phyloP scores from a whole-genome alignment of 257 asterid genomes.

The Solanum phureja region DNA sequence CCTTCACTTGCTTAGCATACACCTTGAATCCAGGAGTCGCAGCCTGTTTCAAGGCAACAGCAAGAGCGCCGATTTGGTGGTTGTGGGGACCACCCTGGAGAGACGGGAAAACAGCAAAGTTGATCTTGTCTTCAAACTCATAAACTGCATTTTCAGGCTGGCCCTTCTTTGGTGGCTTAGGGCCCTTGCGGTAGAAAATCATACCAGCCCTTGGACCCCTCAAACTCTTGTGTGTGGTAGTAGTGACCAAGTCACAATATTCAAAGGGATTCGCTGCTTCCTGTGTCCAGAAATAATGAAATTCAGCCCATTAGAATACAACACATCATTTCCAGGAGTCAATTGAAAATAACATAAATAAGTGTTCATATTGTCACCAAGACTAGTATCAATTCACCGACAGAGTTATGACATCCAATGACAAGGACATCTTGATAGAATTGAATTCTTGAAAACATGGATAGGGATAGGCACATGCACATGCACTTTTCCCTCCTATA shows the following conservation, averaged over 20 bases:
- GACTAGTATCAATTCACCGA: neutral
- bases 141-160: conserved; percentile 82
- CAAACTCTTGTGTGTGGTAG: conserved; percentile 94
- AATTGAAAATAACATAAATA: neutral
- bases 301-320: neutral
- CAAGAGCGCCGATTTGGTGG: conserved; percentile 97
- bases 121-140: conserved; percentile 92
- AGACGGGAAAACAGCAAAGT: conserved; percentile 94
- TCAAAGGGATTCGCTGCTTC: conserved; percentile 86
- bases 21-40: conserved; percentile 73
- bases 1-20: conserved; percentile 90
- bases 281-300: conserved; percentile 13
- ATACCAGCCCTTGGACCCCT: conserved; percentile 80
- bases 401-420: neutral
- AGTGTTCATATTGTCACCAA: neutral
- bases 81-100: conserved; percentile 99
- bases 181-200: conserved; percentile 45
- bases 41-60: conserved; percentile 92
- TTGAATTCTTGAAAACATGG: neutral
- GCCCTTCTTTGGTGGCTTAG: conserved; percentile 45
- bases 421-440: neutral
- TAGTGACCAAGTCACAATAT: conserved; percentile 87
- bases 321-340: neutral
- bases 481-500: neutral
- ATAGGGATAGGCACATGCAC: neutral